Evolutionary conservation across 805 yeast species (phyloP).

Genomic region (Metschnikowia gelsemii): DNA sequence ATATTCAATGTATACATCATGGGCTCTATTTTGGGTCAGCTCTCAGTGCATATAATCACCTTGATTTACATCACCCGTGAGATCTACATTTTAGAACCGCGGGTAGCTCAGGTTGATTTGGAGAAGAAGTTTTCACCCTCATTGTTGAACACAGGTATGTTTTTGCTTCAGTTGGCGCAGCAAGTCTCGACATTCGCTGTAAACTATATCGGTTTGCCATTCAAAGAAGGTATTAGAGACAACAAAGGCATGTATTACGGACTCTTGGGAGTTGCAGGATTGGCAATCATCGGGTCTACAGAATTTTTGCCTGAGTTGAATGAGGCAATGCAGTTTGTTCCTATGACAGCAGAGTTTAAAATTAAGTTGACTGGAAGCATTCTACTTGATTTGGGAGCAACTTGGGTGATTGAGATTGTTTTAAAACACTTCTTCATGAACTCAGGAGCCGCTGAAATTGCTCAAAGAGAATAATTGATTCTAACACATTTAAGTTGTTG

Average conservation of each 20-base stretch:
- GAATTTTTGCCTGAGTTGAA: constrained; percentile 94
- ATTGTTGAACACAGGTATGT: constrained; percentile 92
- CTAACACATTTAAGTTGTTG: background rate
- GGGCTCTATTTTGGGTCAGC: constrained; percentile 97
- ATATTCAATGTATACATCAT: constrained; percentile 92
- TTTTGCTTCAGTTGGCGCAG: constrained; percentile 89
- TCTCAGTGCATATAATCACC: constrained; percentile 85
- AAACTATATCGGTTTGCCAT: constrained; percentile 95
- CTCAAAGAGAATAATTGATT: constrained; percentile 28
- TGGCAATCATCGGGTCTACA: constrained; percentile 89
- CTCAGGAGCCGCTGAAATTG: constrained; percentile 89
- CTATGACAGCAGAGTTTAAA: constrained; percentile 75
- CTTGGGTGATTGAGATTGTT: constrained; percentile 76
- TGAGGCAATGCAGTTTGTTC: constrained; percentile 87
- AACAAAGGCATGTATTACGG: constrained; percentile 98
- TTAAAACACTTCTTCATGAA: constrained; percentile 87
- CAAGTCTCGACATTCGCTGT: constrained; percentile 98
- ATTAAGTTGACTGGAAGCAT: constrained; percentile 70
- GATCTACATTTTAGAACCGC: constrained; percentile 86
- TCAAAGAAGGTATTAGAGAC: constrained; percentile 84
- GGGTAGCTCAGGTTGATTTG: constrained; percentile 84
- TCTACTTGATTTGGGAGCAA: constrained; percentile 69
- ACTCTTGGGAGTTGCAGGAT: constrained; percentile 80
- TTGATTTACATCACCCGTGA: constrained; percentile 80
- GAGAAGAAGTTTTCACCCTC: constrained; percentile 89